Evolutionary conservation across 2,329 filamentous ascomycete species (phyloP), one percentile per base, ranked within the genome.

Genomic region (Parastagonospora nodorum): DNA sequence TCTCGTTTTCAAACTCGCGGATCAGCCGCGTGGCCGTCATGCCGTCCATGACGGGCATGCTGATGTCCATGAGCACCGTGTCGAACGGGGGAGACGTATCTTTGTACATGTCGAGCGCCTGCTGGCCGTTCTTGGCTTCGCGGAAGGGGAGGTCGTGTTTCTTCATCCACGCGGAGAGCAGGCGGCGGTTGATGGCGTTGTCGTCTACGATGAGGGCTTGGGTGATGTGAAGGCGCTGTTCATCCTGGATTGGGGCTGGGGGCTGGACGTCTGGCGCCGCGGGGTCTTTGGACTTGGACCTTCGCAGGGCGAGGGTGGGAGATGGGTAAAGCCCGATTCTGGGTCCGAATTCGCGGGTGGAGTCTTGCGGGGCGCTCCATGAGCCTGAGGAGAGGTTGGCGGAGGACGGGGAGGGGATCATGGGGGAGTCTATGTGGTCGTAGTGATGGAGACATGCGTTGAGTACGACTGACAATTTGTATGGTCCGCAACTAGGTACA

Each of bases 151-250:
- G 42, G 7, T 55, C 55, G 19, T 50, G 48, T 33, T 61, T 66
- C 16, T 61, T 67, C 48, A 66, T 45, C 46, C 66, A 68, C 1
- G 61, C 57, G 11, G 50, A 53, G 12, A 70, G 56, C 28, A 70
- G 57, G 53, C 64, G 16, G 7, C 71, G 53, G 30, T 75, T 75
- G 27, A 75, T 63, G 2, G 60, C 37, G 40, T 75, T 75, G 42
- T 74, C 72, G 44, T 75, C 72, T 0, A 71, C 68, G 2, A 74
- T 61, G 1, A 74, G 60, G 7, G 71, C 51, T 16, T 56, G 52
- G 15, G 45, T 38, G 5, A 28, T 10, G 24, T 46, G 29, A 8
- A 15, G 27, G 10, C n/a, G 19, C 15, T 27, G 30, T 12, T 43
- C 36, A 1, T 29, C 8, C 61, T 1, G 57, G 24, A 38, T 73